Evolutionary conservation across 176 grass and related monocot genomes (phyloP), one percentile per base, ranked within the genome.

Genomic region (Oryza officinalis): DNA sequence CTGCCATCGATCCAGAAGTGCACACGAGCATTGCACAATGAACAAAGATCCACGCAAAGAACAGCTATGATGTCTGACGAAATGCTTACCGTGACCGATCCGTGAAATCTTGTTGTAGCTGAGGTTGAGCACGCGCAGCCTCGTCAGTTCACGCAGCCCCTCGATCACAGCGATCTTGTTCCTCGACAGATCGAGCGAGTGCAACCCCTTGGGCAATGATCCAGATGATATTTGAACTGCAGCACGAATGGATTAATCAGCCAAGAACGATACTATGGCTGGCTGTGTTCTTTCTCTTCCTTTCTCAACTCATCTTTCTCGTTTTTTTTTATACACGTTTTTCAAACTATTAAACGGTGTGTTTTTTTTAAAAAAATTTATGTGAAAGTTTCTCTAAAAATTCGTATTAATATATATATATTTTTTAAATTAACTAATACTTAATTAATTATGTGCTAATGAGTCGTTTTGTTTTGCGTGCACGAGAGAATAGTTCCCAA

Each of bases 71-170:
- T 11, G 20, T 67, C 0, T 11, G 57, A n/a, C 54, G 8, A 74
- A 73, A 50, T 66, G 69, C 49, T 89, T 92, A 99, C 96, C 93
- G 54, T 92, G 89, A 1, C 96, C 96, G 75, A 99, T 92, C 44
- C 93, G 87, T 11, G 91, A 72, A 71, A 99, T 99, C 65, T 85
- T 80, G 78, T 99, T 99, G 75, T 99, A 99, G 84, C 93, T 94
- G 83, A 99, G 89, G 69, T 94, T 93, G 50, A 99, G 96, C 52
- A 92, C 43, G 59, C 96, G 86, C 37, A 99, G 84, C 78, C 86
- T 92, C n/a, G 91, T 90, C 87, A 96, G 78, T 17, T 99, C 91
- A n/a, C 89, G 89, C 0, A 99, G 87, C 6, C 96, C 96, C 71
- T 99, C 96, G 54, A 94, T 94, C 67, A 4, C 23, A 5, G 49